Evolutionary conservation across 805 yeast species (phyloP).

Genomic region (Candida ulmi): DNA sequence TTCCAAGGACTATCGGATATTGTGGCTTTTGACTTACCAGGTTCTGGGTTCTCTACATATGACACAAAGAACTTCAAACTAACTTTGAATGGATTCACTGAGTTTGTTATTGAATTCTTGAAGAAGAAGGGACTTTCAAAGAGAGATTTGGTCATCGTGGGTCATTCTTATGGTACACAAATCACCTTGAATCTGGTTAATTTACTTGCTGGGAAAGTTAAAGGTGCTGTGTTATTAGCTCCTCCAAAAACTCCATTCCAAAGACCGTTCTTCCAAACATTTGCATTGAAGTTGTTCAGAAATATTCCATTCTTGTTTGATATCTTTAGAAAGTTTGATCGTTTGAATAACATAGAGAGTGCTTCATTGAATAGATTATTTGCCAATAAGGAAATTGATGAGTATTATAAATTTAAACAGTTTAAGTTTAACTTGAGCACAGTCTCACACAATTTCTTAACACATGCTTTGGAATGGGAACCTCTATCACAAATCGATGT

Average conservation of each 20-base stretch:
- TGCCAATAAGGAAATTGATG: constrained; percentile 8
- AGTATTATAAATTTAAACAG: constrained; percentile 20
- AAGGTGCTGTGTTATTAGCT: constrained; percentile 32
- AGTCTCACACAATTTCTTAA: constrained; percentile 15
- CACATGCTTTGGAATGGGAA: constrained; percentile 16
- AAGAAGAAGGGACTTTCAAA: constrained; percentile 5
- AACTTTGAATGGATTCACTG: constrained; percentile 13
- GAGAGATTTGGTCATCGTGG: constrained; percentile 40
- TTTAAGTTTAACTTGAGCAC: constrained; percentile 22
- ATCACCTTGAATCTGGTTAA: constrained; percentile 37
- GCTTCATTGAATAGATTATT: constrained; percentile 16
- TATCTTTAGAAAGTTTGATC: constrained; percentile 19
- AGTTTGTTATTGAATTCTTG: constrained; percentile 9
- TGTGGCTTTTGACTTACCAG: constrained; percentile 77
- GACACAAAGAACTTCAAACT: constrained; percentile 5
- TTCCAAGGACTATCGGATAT: constrained; percentile 60
- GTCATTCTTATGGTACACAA: constrained; percentile 74
- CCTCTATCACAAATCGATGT: constrained; percentile 13
- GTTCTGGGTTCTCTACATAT: constrained; percentile 52
- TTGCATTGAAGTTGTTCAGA: constrained; percentile 1
- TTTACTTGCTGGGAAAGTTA: constrained; percentile 3
- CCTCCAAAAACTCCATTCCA: constrained; percentile 36
- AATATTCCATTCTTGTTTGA: constrained; percentile 12
- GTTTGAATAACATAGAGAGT: constrained; percentile 19
- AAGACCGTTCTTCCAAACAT: constrained; percentile 3